phyloP scores from a whole-genome alignment of 768 basidiomycete genomes.

The Dentipellis sp. region DNA sequence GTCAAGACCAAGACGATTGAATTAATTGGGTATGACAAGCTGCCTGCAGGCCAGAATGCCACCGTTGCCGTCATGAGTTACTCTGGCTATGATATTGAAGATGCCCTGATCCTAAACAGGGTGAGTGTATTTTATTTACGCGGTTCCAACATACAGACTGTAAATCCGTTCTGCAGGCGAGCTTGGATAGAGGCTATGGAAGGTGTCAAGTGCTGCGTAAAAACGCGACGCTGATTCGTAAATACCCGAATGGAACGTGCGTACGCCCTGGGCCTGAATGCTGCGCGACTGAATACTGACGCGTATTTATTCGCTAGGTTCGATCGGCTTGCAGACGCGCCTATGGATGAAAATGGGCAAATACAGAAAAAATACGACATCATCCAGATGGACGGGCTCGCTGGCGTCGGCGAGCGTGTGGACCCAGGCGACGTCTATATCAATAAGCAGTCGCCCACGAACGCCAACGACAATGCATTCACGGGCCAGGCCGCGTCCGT shows the following conservation, averaged over 20 bases:
- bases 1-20: slow-evolving; percentile 99
- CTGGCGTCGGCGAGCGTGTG: slow-evolving; percentile 90
- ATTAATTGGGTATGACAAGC: slow-evolving; percentile 88
- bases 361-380: slow-evolving; percentile 81
- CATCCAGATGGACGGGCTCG: slow-evolving; percentile 87
- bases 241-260: slow-evolving; percentile 95
- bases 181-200: slow-evolving; percentile 94
- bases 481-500: slow-evolving; percentile 76
- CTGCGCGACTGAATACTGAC: not conserved
- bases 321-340: slow-evolving; percentile 92
- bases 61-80: slow-evolving; percentile 99
- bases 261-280: slow-evolving; percentile 25
- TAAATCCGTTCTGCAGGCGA: slow-evolving; percentile 45
- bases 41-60: slow-evolving; percentile 97
- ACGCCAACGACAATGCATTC: slow-evolving; percentile 87
- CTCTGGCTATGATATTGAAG: slow-evolving; percentile 99
- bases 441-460: slow-evolving; percentile 94
- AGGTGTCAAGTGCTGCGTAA: slow-evolving; percentile 96
- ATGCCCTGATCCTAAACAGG: slow-evolving; percentile 94
- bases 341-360: slow-evolving; percentile 73
- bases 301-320: slow-evolving; percentile 37
- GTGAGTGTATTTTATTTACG: slow-evolving; percentile 26
- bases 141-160: not conserved
- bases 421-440: slow-evolving; percentile 91
- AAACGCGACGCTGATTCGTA: slow-evolving; percentile 87